Conservation (phyloP, 495 filamentous ascomycete genomes). For the Apodospora peruviana region DNA sequence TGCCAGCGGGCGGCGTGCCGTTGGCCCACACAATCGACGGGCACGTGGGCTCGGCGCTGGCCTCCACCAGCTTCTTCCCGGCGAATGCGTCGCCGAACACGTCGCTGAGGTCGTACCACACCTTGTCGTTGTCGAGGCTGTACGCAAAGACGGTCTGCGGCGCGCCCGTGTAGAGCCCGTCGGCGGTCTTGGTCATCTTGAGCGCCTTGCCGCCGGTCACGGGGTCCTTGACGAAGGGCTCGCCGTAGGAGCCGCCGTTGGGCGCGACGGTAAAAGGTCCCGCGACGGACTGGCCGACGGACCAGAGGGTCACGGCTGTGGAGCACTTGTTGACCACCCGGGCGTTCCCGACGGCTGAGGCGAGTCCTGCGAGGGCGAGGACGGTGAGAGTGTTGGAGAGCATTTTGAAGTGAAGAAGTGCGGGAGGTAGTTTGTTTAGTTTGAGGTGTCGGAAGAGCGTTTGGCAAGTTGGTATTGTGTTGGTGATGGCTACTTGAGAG, state of each 20-base stretch:
- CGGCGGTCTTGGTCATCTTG: slow-evolving; percentile 45
- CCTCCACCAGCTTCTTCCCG: slow-evolving; percentile 37
- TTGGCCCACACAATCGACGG: slow-evolving; percentile 44
- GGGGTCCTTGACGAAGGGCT: slow-evolving; percentile 40
- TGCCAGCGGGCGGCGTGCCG: slow-evolving; percentile 44
- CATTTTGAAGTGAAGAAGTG: slow-evolving; percentile 12
- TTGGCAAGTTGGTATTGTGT: not conserved
- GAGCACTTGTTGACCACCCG: slow-evolving; percentile 48
- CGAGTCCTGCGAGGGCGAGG: slow-evolving; percentile 15
- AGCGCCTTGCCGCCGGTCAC: slow-evolving; percentile 49
- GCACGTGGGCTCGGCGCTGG: slow-evolving; percentile 35
- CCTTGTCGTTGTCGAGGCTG: slow-evolving; percentile 39
- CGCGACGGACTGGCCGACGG: slow-evolving; percentile 44
- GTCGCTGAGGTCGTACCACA: slow-evolving; percentile 54
- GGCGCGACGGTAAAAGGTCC: slow-evolving; percentile 33
- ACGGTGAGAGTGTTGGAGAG: slow-evolving; percentile 15
- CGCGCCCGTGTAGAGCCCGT: slow-evolving; percentile 50
- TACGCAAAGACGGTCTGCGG: slow-evolving; percentile 51
- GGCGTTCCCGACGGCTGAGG: slow-evolving; percentile 44
- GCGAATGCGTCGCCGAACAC: slow-evolving; percentile 53
- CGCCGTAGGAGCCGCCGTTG: slow-evolving; percentile 32
- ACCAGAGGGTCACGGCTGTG: slow-evolving; percentile 48
- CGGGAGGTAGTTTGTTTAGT: not conserved
- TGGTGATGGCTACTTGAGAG: not conserved
- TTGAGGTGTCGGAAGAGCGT: not conserved